A percentile compares a stretch with the other conserved stretches of the same genome.
These are phyloP conservation scores for Pyrenula aspistea DNA, from an alignment of 495 filamentous ascomycete species.

Conservation along the genomic window DNA sequence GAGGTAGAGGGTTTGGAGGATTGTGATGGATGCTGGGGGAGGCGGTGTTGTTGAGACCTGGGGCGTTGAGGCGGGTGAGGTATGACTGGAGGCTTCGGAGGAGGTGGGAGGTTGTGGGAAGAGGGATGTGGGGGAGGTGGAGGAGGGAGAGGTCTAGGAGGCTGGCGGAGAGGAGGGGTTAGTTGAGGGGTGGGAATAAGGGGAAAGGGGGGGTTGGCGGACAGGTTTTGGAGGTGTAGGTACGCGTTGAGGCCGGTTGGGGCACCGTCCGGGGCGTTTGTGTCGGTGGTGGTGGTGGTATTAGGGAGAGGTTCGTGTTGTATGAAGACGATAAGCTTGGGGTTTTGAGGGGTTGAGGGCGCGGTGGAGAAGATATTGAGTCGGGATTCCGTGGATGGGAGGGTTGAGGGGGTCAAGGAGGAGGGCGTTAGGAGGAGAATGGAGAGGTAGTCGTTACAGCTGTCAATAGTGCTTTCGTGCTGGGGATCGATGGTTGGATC, in stretches of 20 bases:
- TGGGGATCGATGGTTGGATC: background rate
- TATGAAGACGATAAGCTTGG: conserved; percentile 44
- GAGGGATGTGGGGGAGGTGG: conserved; percentile 17
- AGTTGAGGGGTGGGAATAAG: background rate
- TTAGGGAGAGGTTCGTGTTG: conserved; percentile 15
- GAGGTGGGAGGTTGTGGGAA: conserved; percentile 15
- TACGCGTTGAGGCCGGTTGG: conserved; percentile 1
- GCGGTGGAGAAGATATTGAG: conserved; percentile 36
- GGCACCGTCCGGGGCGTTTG: conserved; percentile 13
- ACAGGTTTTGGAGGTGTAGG: background rate
- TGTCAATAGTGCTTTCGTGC: conserved; percentile 2
- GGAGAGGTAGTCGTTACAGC: conserved; percentile 15
- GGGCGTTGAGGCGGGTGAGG: conserved; percentile 5
- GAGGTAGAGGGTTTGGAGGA: conserved; percentile 3
- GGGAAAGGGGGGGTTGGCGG: background rate
- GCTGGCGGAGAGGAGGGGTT: background rate
- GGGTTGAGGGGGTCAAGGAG: conserved; percentile 20
- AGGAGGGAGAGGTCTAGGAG: conserved; percentile 3
- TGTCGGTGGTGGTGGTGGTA: conserved; percentile 6
- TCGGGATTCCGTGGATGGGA: conserved; percentile 19
- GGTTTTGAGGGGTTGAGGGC: conserved; percentile 19
- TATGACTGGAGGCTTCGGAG: conserved; percentile 16
- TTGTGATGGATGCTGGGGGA: conserved; percentile 9
- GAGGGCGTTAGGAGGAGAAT: conserved; percentile 41
- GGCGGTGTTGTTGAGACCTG: background rate